A percentile compares a stretch with the other conserved stretches of the same genome.
Evolutionary conservation across 805 yeast genomes (phyloP).

Genomic region (Spathaspora sp.): DNA sequence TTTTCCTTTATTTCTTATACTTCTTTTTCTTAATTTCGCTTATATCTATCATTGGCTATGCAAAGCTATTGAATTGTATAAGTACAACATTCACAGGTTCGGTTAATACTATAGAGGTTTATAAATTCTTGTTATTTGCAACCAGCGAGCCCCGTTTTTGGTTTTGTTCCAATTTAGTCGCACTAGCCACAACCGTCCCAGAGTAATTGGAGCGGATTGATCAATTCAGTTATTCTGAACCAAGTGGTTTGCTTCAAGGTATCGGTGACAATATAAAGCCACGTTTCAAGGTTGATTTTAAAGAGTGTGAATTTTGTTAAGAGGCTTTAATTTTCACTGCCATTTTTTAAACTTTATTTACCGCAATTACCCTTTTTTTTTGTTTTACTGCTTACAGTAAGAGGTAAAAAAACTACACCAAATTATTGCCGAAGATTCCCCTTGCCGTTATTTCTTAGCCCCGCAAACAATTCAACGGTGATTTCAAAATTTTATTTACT

Average conservation of each 20-base stretch:
- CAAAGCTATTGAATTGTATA: no score
- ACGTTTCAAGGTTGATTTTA: not conserved
- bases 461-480: not conserved
- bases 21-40: not conserved
- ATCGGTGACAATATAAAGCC: not conserved
- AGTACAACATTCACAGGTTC: not conserved
- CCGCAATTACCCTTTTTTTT: not conserved
- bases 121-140: not conserved
- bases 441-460: not conserved
- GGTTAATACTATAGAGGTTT: not conserved
- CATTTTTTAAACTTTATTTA: not conserved
- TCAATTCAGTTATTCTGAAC: not conserved
- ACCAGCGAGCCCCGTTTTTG: not conserved
- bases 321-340: not conserved
- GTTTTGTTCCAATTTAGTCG: not conserved
- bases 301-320: not conserved
- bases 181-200: not conserved
- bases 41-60: not conserved
- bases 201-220: not conserved
- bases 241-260: not conserved
- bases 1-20: no score
- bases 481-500: not conserved
- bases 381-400: no score
- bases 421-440: not conserved
- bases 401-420: not conserved